Evolutionary conservation across 1,284 basidiomycete genomes (phyloP), one percentile per base, ranked within the genome.

Genomic region (Puccinia polysora): DNA sequence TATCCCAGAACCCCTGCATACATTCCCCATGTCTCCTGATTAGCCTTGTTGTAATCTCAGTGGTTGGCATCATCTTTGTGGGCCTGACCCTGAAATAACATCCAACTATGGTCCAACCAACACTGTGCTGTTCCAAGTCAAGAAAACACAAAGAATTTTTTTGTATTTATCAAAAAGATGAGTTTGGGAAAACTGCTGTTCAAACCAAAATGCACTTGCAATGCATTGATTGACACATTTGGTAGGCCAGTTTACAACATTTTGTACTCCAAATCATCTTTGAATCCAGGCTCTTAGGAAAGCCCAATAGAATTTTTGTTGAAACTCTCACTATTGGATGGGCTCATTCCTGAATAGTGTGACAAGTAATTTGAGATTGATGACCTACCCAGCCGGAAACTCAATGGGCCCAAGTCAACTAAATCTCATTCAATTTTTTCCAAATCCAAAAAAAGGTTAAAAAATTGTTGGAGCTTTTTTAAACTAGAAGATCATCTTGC

Each of bases 161-260:
- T 70, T 70, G 68, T 56, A 23, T 70, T 70, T 47, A 34, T 70
- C 30, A 70, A 70, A 20, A 70, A 70, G 53, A 70, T 70, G 55
- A 70, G 68, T 18, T 36, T 70, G 23, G 68, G 68, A 14, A 70
- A 70, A 53, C 58, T 70, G n/a, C 15, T 45, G 18, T 45, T 56
- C n/a, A 58, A 70, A 15, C 56, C 58, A 32, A 30, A 18, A n/a
- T 40, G 56, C 8, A 10, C 68, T 53, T 52, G 65, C 38, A 56
- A 50, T 25, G 40, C 28, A 18, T 70, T 45, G 30, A 45, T 30
- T 32, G n/a, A 47, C 20, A 4, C 30, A 30, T 12, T 28, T 25
- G 12, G 15, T 20, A 15, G 30, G 7, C 47, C 53, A 25, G 53
- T 50, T 34, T 45, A 56, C 28, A 45, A 32, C 43, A 55, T 23